Evolutionary conservation across 257 asterid genomes (phyloP), one percentile per base, ranked within the genome.

Genomic region (Nicotiana knightiana): DNA sequence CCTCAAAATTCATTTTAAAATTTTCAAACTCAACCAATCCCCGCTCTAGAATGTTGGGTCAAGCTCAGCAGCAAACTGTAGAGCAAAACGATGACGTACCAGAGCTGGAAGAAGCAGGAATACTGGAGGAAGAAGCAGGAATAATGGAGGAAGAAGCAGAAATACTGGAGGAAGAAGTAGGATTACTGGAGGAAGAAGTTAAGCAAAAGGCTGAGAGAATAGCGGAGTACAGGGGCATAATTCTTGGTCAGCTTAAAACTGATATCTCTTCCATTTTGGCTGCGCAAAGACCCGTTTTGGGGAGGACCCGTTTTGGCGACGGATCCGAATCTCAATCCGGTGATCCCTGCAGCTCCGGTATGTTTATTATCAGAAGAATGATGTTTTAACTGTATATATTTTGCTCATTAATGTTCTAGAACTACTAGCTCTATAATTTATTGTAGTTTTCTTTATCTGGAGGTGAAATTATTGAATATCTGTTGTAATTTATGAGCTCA

Each of bases 181-280:
- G 64, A 18, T 84, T 73, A 80, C 89, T 94, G 26, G 92, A 88
- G 82, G 88, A 88, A 83, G 90, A 88, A 84, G 88, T 95, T 39
- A 87, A 86, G 57, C 84, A 86, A 81, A 86, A 93, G 87, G 94
- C 95, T 9, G 86, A 91, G 79, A 88, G 84, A 81, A 46, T 89
- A 16, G 82, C 85, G 76, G 82, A 90, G 1, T 91, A 83, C 88
- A 86, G 98, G 70, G 82, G 87, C 70, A 85, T 83, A n/a, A 83
- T 93, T 6, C 88, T 93, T 48, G 88, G 68, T 82, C 91, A 90
- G 77, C 90, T 92, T 81, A 85, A 75, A 78, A 86, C 91, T 82
- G 82, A 89, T 24, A 81, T 92, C 54, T 77, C 92, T 58, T 83
- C 97, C 67, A 65, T 87, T 76, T 89, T 93, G 77, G 89, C 87